These are phyloP conservation scores for Neopestalotiopsis rosae DNA, from an alignment of 2,329 filamentous ascomycete genomes.

Conservation along the genomic window DNA sequence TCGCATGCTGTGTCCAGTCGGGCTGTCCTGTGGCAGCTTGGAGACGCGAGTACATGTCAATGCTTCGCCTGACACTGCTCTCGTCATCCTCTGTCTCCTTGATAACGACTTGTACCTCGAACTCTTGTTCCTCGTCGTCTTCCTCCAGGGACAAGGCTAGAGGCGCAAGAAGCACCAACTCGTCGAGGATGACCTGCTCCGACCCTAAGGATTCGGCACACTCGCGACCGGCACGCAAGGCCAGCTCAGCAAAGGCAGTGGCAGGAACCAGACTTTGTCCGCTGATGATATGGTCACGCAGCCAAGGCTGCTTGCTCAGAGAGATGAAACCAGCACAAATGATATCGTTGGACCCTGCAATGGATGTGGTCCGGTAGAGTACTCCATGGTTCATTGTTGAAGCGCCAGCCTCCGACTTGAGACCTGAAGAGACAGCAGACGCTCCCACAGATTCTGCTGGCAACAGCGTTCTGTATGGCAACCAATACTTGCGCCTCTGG, in stretches of 20 bases:
- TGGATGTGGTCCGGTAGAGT: conserved; percentile 10
- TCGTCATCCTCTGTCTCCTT: neutral
- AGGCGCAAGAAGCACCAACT: conserved; percentile 7
- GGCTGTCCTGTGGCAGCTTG: neutral
- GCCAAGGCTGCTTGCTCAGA: conserved; percentile 6
- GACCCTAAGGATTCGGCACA: neutral
- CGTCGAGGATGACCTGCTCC: conserved; percentile 6
- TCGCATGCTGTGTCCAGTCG: conserved; percentile 17
- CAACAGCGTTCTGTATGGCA: conserved; percentile 13
- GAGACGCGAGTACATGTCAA: conserved; percentile 8
- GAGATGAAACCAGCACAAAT: conserved; percentile 12
- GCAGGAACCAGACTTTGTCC: conserved; percentile 12
- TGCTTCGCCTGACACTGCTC: neutral
- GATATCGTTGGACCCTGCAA: conserved; percentile 11
- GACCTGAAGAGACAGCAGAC: neutral
- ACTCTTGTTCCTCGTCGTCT: conserved; percentile 7
- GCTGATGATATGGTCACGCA: conserved; percentile 6
- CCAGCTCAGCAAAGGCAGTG: conserved; percentile 13
- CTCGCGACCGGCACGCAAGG: conserved; percentile 2
- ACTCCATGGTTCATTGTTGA: conserved; percentile 14
- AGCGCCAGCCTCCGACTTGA: neutral
- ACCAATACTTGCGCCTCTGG: conserved; percentile 13
- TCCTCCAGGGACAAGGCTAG: conserved; percentile 10
- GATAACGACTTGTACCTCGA: conserved; percentile 10
- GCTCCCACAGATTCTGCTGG: conserved; percentile 4